A percentile compares a stretch with the other conserved stretches of the same genome.
Conservation (phyloP, 176 grass and related monocot genomes). For the Urochloa ruziziensis region DNA sequence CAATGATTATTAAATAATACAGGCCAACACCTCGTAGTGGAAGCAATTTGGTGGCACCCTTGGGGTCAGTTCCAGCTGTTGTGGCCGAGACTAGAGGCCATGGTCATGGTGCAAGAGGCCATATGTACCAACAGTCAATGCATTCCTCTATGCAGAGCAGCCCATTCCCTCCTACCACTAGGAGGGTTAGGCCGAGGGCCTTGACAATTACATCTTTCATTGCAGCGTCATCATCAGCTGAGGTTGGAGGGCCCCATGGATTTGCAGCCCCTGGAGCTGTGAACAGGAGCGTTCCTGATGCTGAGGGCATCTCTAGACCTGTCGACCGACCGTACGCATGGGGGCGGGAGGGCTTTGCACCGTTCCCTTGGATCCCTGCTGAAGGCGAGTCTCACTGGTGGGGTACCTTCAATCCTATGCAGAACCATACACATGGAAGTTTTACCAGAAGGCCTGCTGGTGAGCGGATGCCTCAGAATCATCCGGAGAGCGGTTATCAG, state of each 20-base stretch:
- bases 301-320: slow-evolving; percentile 50
- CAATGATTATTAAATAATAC: slow-evolving; percentile 27
- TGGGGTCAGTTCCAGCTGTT: slow-evolving; percentile 54
- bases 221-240: slow-evolving; percentile 54
- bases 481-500: slow-evolving; percentile 58
- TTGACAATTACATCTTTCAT: slow-evolving; percentile 71
- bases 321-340: slow-evolving; percentile 49
- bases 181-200: slow-evolving; percentile 76
- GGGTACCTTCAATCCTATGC: slow-evolving; percentile 68
- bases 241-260: slow-evolving; percentile 54
- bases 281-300: slow-evolving; percentile 49
- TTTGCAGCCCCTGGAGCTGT: slow-evolving; percentile 48
- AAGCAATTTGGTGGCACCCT: slow-evolving; percentile 55
- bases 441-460: slow-evolving; percentile 47
- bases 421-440: slow-evolving; percentile 51
- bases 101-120: slow-evolving; percentile 46
- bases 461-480: slow-evolving; percentile 45
- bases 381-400: slow-evolving; percentile 74
- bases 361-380: slow-evolving; percentile 58
- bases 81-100: slow-evolving; percentile 63
- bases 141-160: slow-evolving; percentile 43
- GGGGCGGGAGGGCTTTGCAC: slow-evolving; percentile 47
- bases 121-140: slow-evolving; percentile 63
- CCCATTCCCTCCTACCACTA: slow-evolving; percentile 51
- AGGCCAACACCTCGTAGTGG: slow-evolving; percentile 62